These are phyloP conservation scores for Irpex lacteus DNA, from an alignment of 1,284 basidiomycete genomes.

Conservation along the genomic window DNA sequence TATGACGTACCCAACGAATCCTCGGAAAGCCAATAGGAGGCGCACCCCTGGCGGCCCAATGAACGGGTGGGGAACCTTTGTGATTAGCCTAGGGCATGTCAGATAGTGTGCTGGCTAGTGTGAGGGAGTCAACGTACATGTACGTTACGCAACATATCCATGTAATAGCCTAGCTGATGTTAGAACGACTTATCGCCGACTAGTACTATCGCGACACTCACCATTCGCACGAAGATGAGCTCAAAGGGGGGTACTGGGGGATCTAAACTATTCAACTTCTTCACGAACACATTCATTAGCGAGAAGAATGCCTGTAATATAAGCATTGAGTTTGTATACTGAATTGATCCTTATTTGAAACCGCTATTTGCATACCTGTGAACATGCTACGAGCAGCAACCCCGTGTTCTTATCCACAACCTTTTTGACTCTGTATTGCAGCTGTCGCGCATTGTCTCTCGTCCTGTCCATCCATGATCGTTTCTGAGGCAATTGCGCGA, in stretches of 20 bases:
- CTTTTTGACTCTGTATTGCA: neutral
- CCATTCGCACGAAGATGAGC: conserved; percentile 50
- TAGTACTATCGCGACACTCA: conserved; percentile 23
- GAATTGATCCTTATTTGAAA: neutral
- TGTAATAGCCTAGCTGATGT: conserved; percentile 36
- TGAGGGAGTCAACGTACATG: conserved; percentile 30
- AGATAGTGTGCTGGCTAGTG: neutral
- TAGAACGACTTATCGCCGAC: neutral
- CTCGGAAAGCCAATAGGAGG: conserved; percentile 52
- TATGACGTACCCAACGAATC: conserved; percentile 54
- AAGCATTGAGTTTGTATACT: no score
- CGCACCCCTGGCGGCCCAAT: conserved; percentile 70
- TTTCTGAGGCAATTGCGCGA: neutral
- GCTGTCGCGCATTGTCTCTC: neutral
- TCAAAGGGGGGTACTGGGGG: conserved; percentile 56
- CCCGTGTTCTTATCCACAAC: conserved; percentile 48
- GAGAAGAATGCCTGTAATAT: conserved; percentile 55
- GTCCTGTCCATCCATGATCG: neutral
- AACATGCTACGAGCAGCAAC: conserved; percentile 54
- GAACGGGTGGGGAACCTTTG: conserved; percentile 61
- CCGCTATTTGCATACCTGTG: conserved; percentile 21
- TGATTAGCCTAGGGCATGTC: conserved; percentile 36
- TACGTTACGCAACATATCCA: conserved; percentile 42
- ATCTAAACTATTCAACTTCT: conserved; percentile 56
- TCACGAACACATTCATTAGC: conserved; percentile 59